Evolutionary conservation across 2,329 filamentous ascomycete genomes (phyloP), one percentile per base, ranked within the genome.

Genomic region (Xylaria sp.): DNA sequence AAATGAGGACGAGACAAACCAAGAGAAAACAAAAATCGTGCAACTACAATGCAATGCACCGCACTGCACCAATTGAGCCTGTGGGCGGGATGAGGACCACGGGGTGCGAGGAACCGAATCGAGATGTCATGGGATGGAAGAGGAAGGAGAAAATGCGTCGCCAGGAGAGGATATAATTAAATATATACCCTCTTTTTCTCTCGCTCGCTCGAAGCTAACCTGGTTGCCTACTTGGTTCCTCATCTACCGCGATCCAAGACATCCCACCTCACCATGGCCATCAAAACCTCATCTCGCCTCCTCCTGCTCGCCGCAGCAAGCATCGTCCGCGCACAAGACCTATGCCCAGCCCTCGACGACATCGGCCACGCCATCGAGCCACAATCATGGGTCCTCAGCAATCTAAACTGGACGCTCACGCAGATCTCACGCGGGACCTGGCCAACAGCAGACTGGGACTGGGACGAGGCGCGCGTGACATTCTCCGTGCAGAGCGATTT

Each of bases 361-460:
- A 63, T 60, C 50, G 60, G 60, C 28, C 60, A 63, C 14, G 60
- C 60, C n/a, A n/a, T n/a, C n/a, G 6, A 28, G 2, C 21, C 55
- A 1, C 55, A 63, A 15, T 3, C 28, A 12, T 63, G 51, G 49
- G 50, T 51, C 37, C 55, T 63, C 56, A 60, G 42, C 28, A 17
- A 21, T 15, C 28, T 63, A 4, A 55, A 63, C 56, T 63, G 50
- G 55, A 55, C 60, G 0, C 45, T 60, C 1, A 63, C 60, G 28
- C 42, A 63, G 17, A 23, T 49, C 6, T 59, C 55, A 4, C 59
- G 60, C 38, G 60, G 60, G 25, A 51, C 52, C 8, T 61, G 59
- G 59, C 59, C 59, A 28, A 52, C 59, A 3, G 28, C 46, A 2
- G 38, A 6, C 3, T 23, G 40, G 33, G 60, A 61, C 53, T 57